Base-by-base conservation (phyloP, 768 basidiomycete genomes). In the Termitomyces heimii region DNA sequence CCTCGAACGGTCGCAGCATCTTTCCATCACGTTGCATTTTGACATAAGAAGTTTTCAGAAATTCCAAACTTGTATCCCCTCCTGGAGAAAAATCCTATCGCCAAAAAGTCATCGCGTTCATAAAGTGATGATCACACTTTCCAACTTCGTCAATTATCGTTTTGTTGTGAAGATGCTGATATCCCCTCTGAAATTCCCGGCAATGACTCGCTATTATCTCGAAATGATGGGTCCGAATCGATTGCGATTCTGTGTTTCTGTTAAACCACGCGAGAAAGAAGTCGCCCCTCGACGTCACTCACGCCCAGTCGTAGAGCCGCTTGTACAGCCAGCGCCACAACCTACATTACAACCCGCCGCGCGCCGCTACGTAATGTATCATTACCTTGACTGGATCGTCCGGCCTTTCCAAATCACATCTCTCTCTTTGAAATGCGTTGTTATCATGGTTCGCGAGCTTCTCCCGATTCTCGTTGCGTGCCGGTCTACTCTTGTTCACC, bases 391-490 rank as follows among this genome's bases (percentile, higher is more conserved):
- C 40, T 63, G 63, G 60, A 55, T 50, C 18, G 37, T 55, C 26
- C 53, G 31, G 26, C 37, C 43, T 22, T 63, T 55, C 26, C 55
- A 55, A 16, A 55, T 63, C 43, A 63, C 60, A 9, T 61, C 51
- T 46, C 40, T 63, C n/a, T 61, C 60, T 26, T 32, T 63, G 26
- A 63, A 63, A 34, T 61, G 57, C 31, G 29, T 55, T 16, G 49
- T 55, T 35, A 45, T 63, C 10, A 14, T 45, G 48, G 44, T 40
- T 16, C 42, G 53, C 14, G 54, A 59, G 4, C 60, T 63, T 13
- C 57, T 57, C 40, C 58, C 60, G 22, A 54, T 63, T 35, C 60
- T 63, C 22, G 40, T 61, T n/a, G 45, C 57, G 54, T 55, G 60
- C 14, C 60, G 60, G 13, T 50, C 58, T 13, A 64, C 58, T 18